phyloP scores from a whole-genome alignment of 2,329 filamentous ascomycete genomes.

The Venturia oleaginea region DNA sequence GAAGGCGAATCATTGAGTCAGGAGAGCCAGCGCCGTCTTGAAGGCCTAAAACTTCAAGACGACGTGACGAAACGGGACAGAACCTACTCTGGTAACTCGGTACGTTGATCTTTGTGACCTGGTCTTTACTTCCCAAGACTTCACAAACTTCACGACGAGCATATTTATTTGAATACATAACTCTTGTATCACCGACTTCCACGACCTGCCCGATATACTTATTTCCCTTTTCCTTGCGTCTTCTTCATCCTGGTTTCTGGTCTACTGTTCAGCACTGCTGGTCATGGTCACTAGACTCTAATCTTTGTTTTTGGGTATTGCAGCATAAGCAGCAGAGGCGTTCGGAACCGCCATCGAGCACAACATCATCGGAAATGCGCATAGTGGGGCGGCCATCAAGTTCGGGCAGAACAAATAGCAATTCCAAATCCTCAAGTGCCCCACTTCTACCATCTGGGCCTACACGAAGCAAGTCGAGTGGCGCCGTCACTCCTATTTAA shows the following conservation, averaged over 20 bases:
- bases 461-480: constrained; percentile 5
- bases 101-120: constrained; percentile 12
- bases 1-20: constrained; percentile 73
- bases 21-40: constrained; percentile 77
- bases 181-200: background rate
- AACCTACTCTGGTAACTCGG: constrained; percentile 6
- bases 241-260: background rate
- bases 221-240: background rate
- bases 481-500: background rate
- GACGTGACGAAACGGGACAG: constrained; percentile 30
- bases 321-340: constrained; percentile 29
- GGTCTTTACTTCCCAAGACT: background rate
- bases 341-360: constrained; percentile 13
- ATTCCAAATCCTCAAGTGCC: constrained; percentile 26
- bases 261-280: background rate
- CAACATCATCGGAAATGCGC: constrained; percentile 27
- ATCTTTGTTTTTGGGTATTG: constrained; percentile 28
- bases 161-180: constrained; percentile 4
- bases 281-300: constrained; percentile 16
- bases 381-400: constrained; percentile 21
- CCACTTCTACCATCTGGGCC: constrained; percentile 18
- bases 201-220: constrained; percentile 6
- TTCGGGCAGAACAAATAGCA: constrained; percentile 29
- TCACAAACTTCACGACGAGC: constrained; percentile 10
- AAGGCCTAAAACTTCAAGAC: constrained; percentile 85